These are phyloP conservation scores for Arabidopsis thaliana DNA, from an alignment of 345 rosid genomes.

Conservation along the genomic window TAIR10.1 NC_003074.8:21363001-21363500, in stretches of 20 bases:
- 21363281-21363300: neutral
- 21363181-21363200: slow-evolving; percentile 16
- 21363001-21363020: slow-evolving; percentile 17
- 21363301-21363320: neutral
- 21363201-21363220: neutral
- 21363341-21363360: neutral
- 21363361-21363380: neutral
- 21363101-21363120: neutral
- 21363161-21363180: slow-evolving; percentile 15
- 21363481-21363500: too few species aligned
- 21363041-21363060: slow-evolving; percentile 28
- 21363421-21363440: too few species aligned
- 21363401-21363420: neutral
- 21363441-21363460: too few species aligned
- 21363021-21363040: slow-evolving; percentile 36
- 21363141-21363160: slow-evolving; percentile 10
- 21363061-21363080: slow-evolving; percentile 22
- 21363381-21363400: too few species aligned
- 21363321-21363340: neutral
- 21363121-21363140: neutral
- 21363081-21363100: slow-evolving; percentile 35
- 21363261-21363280: neutral
- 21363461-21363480: too few species aligned
- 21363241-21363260: neutral
- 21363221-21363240: too few species aligned